Evolutionary conservation across 2,329 filamentous ascomycete genomes (phyloP), one percentile per base, ranked within the genome.

Genomic region (Clonostachys rosea): DNA sequence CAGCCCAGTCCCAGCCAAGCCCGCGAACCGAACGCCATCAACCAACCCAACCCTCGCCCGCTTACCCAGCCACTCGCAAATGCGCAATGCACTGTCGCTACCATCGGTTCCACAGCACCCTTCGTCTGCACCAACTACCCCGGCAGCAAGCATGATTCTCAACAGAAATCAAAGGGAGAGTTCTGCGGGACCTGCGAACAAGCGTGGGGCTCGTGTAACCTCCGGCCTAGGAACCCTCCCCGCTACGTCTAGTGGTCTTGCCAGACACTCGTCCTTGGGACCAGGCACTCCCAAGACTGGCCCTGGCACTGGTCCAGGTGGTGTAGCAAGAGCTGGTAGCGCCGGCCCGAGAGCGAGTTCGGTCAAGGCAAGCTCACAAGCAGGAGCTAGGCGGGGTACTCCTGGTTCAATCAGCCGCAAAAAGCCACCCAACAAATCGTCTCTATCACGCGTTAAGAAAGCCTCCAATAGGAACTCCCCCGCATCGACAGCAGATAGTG

Each of bases 401-500:
- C 75, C 75, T 4, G 67, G 65, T 11, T 60, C 60, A 2, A 52
- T 58, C 13, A 59, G 60, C n/a, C 70, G 74, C 45, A 79, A 78
- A 59, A 79, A 77, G 61, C 66, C 70, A 50, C 51, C 66, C 36
- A 74, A 69, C 52, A 85, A 85, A 56, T 84, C 81, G n/a, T 76
- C 74, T 10, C 66, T 85, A 4, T 83, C 79, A 20, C 76, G 81
- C 33, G 75, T 85, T 24, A 85, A 84, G 64, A 81, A 78, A 53
- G 77, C 66, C 14, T 68, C 68, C 40, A 72, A 69, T 42, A 79
- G 82, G 59, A 81, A 80, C 52, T 85, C 81, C 3, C 80, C 82
- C 4, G 80, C 79, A 5, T 83, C 81, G 5, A 79, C 78, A 6
- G 80, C 75, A 44, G 82, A 86, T 50, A 84, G 80, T 55, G 82